These are phyloP conservation scores for Pythium dissimile DNA, from an alignment of 352 stramenopile species.

Conservation along the genomic window DNA sequence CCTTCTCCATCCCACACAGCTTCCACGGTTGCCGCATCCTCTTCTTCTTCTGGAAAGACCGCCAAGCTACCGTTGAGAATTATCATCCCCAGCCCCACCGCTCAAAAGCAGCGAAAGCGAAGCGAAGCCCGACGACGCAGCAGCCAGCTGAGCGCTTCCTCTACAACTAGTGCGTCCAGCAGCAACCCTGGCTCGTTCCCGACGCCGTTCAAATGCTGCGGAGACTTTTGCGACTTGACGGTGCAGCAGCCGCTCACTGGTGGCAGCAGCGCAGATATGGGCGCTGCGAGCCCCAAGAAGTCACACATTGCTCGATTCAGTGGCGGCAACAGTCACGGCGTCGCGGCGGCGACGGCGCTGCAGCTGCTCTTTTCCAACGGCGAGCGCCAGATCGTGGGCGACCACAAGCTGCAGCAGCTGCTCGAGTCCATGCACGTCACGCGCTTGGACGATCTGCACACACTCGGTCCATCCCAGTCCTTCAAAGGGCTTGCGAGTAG, in stretches of 20 bases:
- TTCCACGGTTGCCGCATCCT: neutral
- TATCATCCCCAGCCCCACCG: constrained; percentile 5
- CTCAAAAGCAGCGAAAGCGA: neutral
- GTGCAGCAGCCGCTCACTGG: constrained; percentile 24
- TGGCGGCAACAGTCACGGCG: constrained; percentile 1
- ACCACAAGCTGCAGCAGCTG: constrained; percentile 35
- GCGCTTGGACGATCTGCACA: constrained; percentile 10
- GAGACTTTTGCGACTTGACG: constrained; percentile 67
- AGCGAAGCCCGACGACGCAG: constrained; percentile 1
- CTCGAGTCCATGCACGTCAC: constrained; percentile 36
- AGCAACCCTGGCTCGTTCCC: constrained; percentile 35
- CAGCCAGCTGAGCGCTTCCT: constrained; percentile 3
- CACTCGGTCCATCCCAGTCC: constrained; percentile 12
- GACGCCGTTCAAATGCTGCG: constrained; percentile 74
- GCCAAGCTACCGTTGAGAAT: constrained; percentile 6
- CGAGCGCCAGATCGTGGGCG: constrained; percentile 34
- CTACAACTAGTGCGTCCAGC: constrained; percentile 1
- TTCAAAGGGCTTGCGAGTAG: neutral
- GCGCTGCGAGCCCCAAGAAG: neutral
- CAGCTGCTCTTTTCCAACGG: constrained; percentile 50
- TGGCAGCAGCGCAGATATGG: neutral
- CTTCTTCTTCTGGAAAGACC: neutral
- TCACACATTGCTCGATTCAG: constrained; percentile 7
- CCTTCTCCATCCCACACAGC: too few relatives aligned
- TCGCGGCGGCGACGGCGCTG: constrained; percentile 35